phyloP scores from a whole-genome alignment of 2,329 filamentous ascomycete genomes.

The Monilinia laxa region DNA sequence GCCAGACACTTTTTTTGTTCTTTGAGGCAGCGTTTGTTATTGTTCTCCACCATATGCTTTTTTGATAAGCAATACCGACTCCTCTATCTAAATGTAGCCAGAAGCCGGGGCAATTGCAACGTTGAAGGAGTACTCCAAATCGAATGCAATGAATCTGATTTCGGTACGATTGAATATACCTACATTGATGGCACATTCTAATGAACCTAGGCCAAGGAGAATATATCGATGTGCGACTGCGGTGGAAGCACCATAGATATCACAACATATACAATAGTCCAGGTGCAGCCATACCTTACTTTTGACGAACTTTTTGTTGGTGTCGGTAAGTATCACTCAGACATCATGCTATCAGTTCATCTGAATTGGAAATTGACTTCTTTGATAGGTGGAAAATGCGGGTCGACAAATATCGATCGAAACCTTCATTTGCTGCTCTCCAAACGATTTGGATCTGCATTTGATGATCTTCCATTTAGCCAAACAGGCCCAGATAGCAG shows the following conservation, averaged over 20 bases:
- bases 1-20: too few species aligned
- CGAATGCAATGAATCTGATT: slow-evolving; percentile 25
- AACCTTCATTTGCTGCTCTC: slow-evolving; percentile 32
- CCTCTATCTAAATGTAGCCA: too few species aligned
- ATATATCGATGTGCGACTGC: slow-evolving; percentile 35
- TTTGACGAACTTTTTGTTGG: slow-evolving; percentile 34
- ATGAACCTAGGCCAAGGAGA: slow-evolving; percentile 25
- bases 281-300: slow-evolving; percentile 25
- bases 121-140: slow-evolving; percentile 24
- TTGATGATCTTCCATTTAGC: slow-evolving; percentile 25
- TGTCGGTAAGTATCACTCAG: too few species aligned
- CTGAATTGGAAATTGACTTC: too few species aligned
- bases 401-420: slow-evolving; percentile 34
- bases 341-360: too few species aligned
- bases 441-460: slow-evolving; percentile 28
- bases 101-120: slow-evolving; percentile 35
- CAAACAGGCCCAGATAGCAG: slow-evolving; percentile 31
- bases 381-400: slow-evolving; percentile 36
- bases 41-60: too few species aligned
- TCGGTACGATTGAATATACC: too few species aligned
- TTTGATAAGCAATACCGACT: too few species aligned
- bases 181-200: too few species aligned
- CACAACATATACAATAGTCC: slow-evolving; percentile 32
- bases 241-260: slow-evolving; percentile 36
- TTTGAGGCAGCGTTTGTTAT: too few species aligned